A percentile compares a stretch with the other conserved stretches of the same genome.
These are phyloP conservation scores for Fusarium pseudograminearum DNA, from an alignment of 2,329 filamentous ascomycete genomes.

Conservation along the genomic window DNA sequence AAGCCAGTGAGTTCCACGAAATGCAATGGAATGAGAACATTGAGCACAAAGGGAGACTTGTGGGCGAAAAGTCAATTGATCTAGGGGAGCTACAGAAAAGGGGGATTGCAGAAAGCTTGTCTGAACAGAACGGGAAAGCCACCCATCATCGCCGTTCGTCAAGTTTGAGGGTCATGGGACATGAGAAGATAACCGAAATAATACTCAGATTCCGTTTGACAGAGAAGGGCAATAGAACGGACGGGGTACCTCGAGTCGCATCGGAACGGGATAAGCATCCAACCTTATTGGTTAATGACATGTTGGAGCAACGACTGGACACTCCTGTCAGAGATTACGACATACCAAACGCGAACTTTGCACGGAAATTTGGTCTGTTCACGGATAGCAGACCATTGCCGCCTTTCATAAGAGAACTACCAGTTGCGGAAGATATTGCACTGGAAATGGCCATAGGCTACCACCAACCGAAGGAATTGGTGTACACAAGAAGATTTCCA, in stretches of 20 bases:
- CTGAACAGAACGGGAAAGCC: background rate
- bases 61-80: conserved; percentile 51
- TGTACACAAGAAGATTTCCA: conserved; percentile 52
- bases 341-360: conserved; percentile 60
- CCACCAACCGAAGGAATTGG: conserved; percentile 44
- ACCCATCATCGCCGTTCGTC: conserved; percentile 5
- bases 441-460: conserved; percentile 52
- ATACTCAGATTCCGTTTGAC: conserved; percentile 17
- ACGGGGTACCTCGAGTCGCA: background rate
- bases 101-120: background rate
- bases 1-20: conserved; percentile 56
- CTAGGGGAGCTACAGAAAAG: conserved; percentile 21
- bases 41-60: conserved; percentile 48
- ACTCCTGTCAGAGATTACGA: conserved; percentile 50
- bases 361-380: conserved; percentile 57
- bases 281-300: conserved; percentile 9
- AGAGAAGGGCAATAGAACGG: conserved; percentile 6
- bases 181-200: conserved; percentile 17
- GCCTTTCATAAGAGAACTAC: conserved; percentile 53
- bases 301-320: conserved; percentile 22
- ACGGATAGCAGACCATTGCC: conserved; percentile 51
- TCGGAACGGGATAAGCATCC: conserved; percentile 2
- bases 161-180: conserved; percentile 6
- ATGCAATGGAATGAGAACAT: conserved; percentile 55
- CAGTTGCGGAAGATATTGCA: conserved; percentile 58